Evolutionary conservation across 2,329 filamentous ascomycete genomes (phyloP).

Genomic region (Colletotrichum phormii): DNA sequence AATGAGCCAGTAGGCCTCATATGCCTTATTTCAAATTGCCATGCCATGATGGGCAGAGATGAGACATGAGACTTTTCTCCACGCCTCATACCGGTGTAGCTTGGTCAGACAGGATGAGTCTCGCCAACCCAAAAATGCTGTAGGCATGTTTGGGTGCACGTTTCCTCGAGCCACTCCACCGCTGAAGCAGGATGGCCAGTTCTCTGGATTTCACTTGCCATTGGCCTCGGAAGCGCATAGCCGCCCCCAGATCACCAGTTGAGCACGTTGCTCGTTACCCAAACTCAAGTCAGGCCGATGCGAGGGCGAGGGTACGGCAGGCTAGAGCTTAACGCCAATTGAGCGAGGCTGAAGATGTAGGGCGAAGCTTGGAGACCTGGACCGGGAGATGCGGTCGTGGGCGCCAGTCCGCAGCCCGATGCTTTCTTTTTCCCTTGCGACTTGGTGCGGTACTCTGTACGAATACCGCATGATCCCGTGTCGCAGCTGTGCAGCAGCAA

Average conservation of each 20-base stretch:
- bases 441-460: neutral
- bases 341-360: neutral
- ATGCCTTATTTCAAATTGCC: constrained; percentile 16
- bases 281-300: neutral
- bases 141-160: neutral
- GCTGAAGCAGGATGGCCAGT: neutral
- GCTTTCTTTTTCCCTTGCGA: constrained; percentile 11
- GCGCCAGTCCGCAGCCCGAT: neutral
- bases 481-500: neutral
- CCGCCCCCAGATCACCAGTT: constrained; percentile 5
- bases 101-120: neutral
- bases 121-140: neutral
- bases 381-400: neutral
- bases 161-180: neutral
- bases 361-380: neutral
- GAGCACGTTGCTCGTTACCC: neutral
- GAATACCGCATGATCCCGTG: constrained; percentile 1
- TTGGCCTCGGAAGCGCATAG: constrained; percentile 32
- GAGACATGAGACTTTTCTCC: constrained; percentile 12
- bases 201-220: neutral
- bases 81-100: neutral
- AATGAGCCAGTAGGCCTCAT: neutral
- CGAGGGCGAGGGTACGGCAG: neutral
- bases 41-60: neutral
- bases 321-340: neutral